Evolutionary conservation across 192 early-diverging fungal species (phyloP), one percentile per base, ranked within the genome.

Genomic region (Podila verticillata): DNA sequence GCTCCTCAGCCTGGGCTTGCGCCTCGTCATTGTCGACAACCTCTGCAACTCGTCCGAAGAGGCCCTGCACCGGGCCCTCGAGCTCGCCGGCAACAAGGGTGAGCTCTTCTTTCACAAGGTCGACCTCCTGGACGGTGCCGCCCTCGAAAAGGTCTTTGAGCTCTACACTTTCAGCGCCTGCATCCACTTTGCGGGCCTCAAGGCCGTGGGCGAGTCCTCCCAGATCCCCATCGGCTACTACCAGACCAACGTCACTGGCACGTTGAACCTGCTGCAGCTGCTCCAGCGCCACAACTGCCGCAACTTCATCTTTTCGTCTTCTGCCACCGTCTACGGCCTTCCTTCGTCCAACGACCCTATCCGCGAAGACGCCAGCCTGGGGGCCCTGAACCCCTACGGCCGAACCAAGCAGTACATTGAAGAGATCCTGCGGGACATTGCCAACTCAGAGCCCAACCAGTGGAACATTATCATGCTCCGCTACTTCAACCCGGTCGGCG

Each of bases 401-500:
- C 94, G 96, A 68, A 96, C 96, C 35, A 98, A 98, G 81, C 88
- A 93, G 22, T 94, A 88, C 59, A 92, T 95, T 70, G 96, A 98
- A 73, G 84, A 85, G 77, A 92, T 96, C 20, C 88, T 98, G 48
- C 82, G 83, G 35, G 95, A 96, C 68, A 89, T 93, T 63, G 89
- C 87, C 66, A 72, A 65, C 12, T 88, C 89, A 4, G 83, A 89
- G 60, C 60, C 75, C 2, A 36, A 59, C 64, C 85, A 88, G 22
- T 91, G 88, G 89, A 91, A 91, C 61, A 85, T 79, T 28, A 86
- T 89, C 63, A 84, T 93, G 63, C 87, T 93, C 44, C 85, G 97
- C 30, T 98, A 96, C 84, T 98, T 98, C 64, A 98, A 98, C 83
- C 93, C 97, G 9, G 91, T 92, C n/a, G 96, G 97, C 29, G 96